Percentiles rank a stretch among this genome's conserved stretches.
Conservation (phyloP, 2,329 filamentous ascomycete genomes). For the Cladosporium sp. region DNA sequence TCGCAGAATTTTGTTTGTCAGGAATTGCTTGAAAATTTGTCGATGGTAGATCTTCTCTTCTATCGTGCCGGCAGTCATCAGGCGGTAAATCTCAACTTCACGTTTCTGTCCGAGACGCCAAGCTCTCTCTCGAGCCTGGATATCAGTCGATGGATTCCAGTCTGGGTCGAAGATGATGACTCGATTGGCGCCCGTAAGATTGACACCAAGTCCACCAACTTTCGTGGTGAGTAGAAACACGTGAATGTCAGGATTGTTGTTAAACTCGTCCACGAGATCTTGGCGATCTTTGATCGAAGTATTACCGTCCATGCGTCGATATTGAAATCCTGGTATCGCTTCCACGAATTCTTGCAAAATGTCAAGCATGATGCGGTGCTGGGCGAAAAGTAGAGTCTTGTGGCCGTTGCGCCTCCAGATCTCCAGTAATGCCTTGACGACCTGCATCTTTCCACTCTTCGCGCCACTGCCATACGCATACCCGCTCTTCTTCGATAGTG, state of each 20-base stretch:
- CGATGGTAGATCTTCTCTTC: slow-evolving; percentile 99
- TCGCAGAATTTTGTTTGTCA: slow-evolving; percentile 92
- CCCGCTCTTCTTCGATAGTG: slow-evolving; percentile 52
- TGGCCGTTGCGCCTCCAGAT: slow-evolving; percentile 91
- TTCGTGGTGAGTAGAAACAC: slow-evolving; percentile 94
- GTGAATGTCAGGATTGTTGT: slow-evolving; percentile 70
- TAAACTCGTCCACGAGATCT: slow-evolving; percentile 86
- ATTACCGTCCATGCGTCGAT: slow-evolving; percentile 87
- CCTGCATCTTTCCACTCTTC: slow-evolving; percentile 93
- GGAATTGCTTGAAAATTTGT: slow-evolving; percentile 96
- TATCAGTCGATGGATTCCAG: slow-evolving; percentile 96
- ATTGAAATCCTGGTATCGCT: slow-evolving; percentile 64
- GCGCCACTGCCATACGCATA: slow-evolving; percentile 73
- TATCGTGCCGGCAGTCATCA: slow-evolving; percentile 98
- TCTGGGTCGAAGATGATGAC: slow-evolving; percentile 99
- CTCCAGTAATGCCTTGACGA: slow-evolving; percentile 79
- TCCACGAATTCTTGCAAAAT: slow-evolving; percentile 80
- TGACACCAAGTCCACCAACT: slow-evolving; percentile 88
- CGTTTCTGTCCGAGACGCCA: slow-evolving; percentile 94
- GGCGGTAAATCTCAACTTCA: slow-evolving; percentile 89
- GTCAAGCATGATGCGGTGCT: slow-evolving; percentile 91
- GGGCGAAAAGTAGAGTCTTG: slow-evolving; percentile 88
- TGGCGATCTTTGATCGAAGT: slow-evolving; percentile 88
- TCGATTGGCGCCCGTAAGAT: slow-evolving; percentile 87
- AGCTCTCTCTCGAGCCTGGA: slow-evolving; percentile 90